Conservation (phyloP, 805 yeast species). For the Metschnikowia koreensis region DNA sequence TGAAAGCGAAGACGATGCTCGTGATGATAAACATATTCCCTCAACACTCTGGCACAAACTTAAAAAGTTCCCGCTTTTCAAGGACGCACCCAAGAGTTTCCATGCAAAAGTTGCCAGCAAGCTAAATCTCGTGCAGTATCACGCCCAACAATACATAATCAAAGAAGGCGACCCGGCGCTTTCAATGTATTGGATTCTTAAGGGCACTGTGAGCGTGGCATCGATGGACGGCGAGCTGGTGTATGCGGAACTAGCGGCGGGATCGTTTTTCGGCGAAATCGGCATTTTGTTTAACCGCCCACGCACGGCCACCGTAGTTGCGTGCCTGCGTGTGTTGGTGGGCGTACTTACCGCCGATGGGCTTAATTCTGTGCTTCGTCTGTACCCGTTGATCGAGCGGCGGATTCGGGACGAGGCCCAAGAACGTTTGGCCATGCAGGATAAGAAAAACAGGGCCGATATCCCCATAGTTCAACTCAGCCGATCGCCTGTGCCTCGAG, state of each 20-base stretch:
- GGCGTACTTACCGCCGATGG: conserved; percentile 69
- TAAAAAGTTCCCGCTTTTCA: conserved; percentile 61
- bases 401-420: conserved; percentile 77
- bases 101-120: conserved; percentile 57
- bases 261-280: conserved; percentile 76
- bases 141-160: conserved; percentile 68
- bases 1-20: conserved; percentile 11
- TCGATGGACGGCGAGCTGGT: conserved; percentile 75
- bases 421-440: conserved; percentile 69
- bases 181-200: conserved; percentile 77
- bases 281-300: conserved; percentile 75
- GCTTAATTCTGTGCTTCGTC: conserved; percentile 55
- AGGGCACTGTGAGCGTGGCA: conserved; percentile 75
- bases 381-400: conserved; percentile 64
- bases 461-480: conserved; percentile 27
- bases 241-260: conserved; percentile 67
- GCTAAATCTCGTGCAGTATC: conserved; percentile 56
- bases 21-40: conserved; percentile 33
- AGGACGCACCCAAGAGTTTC: conserved; percentile 64
- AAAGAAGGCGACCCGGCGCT: conserved; percentile 70
- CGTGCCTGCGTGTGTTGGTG: conserved; percentile 61
- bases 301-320: conserved; percentile 75
- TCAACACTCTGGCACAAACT: conserved; percentile 53
- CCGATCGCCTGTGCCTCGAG: conserved; percentile 14
- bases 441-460: conserved; percentile 52